Evolutionary conservation across 176 grass and related monocot species (phyloP).

Genomic region (Aegilops longissima): DNA sequence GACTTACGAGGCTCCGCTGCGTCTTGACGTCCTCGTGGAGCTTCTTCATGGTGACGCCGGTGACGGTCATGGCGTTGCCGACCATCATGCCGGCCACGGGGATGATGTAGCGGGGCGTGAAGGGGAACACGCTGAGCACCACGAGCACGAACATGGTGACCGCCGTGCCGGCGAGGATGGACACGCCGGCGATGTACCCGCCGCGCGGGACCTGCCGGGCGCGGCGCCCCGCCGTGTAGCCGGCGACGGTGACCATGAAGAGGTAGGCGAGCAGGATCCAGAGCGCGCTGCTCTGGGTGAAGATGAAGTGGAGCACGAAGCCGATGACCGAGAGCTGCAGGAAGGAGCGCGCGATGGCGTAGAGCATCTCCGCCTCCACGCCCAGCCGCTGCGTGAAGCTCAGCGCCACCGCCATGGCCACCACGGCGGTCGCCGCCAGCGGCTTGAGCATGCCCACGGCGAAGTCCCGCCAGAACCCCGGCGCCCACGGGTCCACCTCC

Average conservation of each 20-base stretch:
- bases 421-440: constrained; percentile 50
- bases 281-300: constrained; percentile 60
- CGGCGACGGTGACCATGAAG: constrained; percentile 87
- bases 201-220: constrained; percentile 68
- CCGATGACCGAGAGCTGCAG: constrained; percentile 94
- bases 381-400: constrained; percentile 71
- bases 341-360: constrained; percentile 80
- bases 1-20: constrained; percentile 27
- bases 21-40: constrained; percentile 47
- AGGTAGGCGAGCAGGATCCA: constrained; percentile 96
- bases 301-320: constrained; percentile 98
- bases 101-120: constrained; percentile 88
- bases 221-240: constrained; percentile 65
- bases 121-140: constrained; percentile 68
- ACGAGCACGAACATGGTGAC: constrained; percentile 86
- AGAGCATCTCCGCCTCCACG: constrained; percentile 80
- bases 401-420: constrained; percentile 74
- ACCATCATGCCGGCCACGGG: constrained; percentile 97
- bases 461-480: constrained; percentile 82
- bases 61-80: constrained; percentile 90
- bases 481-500: constrained; percentile 64
- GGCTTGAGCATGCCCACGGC: constrained; percentile 82
- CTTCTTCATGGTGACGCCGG: constrained; percentile 68
- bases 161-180: constrained; percentile 70
- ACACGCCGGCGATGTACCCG: constrained; percentile 54